Percentiles rank a stretch among this genome's conserved stretches.
These are phyloP conservation scores for Saccharomycopsis babjevae DNA, from an alignment of 805 yeast genomes.

Conservation along the genomic window DNA sequence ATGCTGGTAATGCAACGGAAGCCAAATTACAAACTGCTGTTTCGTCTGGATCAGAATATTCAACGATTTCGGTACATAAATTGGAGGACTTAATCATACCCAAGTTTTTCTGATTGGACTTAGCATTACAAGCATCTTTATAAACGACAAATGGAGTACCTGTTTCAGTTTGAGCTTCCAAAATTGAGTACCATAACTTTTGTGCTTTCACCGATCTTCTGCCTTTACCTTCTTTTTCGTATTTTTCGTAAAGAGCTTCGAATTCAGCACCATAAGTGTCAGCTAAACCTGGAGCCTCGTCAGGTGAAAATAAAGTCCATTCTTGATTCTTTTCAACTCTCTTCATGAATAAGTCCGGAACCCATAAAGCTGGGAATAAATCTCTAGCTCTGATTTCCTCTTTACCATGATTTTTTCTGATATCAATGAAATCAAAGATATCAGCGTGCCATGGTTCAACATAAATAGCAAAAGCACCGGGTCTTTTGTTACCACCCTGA, in stretches of 20 bases:
- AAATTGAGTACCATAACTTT: conserved; percentile 79
- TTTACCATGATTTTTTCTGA: conserved; percentile 89
- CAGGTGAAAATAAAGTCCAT: conserved; percentile 89
- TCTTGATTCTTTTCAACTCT: conserved; percentile 68
- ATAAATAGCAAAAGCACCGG: conserved; percentile 93
- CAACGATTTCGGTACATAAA: conserved; percentile 89
- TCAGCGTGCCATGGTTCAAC: conserved; percentile 97
- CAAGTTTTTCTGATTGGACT: conserved; percentile 84
- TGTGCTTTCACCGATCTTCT: conserved; percentile 68
- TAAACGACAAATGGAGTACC: conserved; percentile 93
- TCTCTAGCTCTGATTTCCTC: conserved; percentile 93
- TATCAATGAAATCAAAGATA: conserved; percentile 72
- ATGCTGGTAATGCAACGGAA: conserved; percentile 80
- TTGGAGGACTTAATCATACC: conserved; percentile 91
- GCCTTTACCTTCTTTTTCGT: conserved; percentile 63
- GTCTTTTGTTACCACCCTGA: conserved; percentile 97
- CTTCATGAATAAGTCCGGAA: conserved; percentile 89
- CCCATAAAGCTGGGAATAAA: conserved; percentile 87
- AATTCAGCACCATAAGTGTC: conserved; percentile 84
- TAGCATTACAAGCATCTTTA: conserved; percentile 82
- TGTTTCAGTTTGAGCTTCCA: conserved; percentile 91
- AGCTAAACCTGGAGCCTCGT: conserved; percentile 75
- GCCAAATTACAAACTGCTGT: conserved; percentile 94
- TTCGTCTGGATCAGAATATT: conserved; percentile 85
- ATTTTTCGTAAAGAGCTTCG: conserved; percentile 54